Conservation (phyloP, 2,329 filamentous ascomycete species). For the Fusarium musae region DNA sequence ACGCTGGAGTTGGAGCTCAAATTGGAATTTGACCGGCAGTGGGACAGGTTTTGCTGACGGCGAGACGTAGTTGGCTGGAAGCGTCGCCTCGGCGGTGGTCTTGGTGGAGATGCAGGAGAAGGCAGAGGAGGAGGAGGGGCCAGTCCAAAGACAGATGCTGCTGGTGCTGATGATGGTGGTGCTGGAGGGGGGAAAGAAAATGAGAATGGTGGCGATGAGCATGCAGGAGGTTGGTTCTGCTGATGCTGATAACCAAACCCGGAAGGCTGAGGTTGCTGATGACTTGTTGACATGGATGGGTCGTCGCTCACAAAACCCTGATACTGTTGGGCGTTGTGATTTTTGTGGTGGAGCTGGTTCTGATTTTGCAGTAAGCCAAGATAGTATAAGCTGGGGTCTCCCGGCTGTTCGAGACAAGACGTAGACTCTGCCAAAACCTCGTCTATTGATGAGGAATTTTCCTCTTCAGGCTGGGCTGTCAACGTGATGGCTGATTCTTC, state of each 20-base stretch:
- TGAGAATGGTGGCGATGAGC: slow-evolving; percentile 30
- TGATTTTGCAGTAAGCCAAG: slow-evolving; percentile 35
- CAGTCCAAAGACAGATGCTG: slow-evolving; percentile 29
- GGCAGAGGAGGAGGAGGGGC: slow-evolving; percentile 34
- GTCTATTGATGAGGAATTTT: slow-evolving; percentile 20
- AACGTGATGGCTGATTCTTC: slow-evolving; percentile 19
- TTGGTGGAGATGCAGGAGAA: slow-evolving; percentile 31
- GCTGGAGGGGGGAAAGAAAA: slow-evolving; percentile 18
- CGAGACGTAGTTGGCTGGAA: slow-evolving; percentile 43
- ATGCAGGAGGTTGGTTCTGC: slow-evolving; percentile 19
- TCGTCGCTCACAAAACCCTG: slow-evolving; percentile 20
- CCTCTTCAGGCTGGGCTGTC: slow-evolving; percentile 12
- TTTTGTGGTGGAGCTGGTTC: slow-evolving; percentile 28
- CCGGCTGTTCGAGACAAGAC: slow-evolving; percentile 27
- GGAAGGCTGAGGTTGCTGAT: slow-evolving; percentile 21
- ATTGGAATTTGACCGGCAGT: slow-evolving; percentile 40
- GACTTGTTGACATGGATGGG: slow-evolving; percentile 24
- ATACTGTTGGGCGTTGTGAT: slow-evolving; percentile 19
- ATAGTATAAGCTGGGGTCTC: slow-evolving; percentile 30
- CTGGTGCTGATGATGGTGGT: slow-evolving; percentile 32
- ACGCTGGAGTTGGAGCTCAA: slow-evolving; percentile 23
- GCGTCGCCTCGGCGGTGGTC: slow-evolving; percentile 36
- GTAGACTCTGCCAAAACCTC: slow-evolving; percentile 28
- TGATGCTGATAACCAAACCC: slow-evolving; percentile 27
- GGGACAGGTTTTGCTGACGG: slow-evolving; percentile 41